These are phyloP conservation scores for Mycena rebaudengoi DNA, from an alignment of 768 basidiomycete species.

Conservation along the genomic window DNA sequence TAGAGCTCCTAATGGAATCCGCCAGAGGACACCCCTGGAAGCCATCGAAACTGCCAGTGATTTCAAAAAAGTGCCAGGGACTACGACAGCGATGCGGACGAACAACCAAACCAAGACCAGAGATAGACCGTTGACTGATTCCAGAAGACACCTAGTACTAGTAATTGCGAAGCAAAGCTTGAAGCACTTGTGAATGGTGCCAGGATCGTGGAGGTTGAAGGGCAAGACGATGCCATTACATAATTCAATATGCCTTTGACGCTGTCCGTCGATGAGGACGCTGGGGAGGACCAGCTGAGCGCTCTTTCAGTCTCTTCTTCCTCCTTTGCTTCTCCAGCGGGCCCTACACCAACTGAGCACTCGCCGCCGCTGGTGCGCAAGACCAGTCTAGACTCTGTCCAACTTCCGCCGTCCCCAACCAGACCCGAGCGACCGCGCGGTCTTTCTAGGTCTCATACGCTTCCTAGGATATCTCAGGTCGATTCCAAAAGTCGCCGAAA, in stretches of 20 bases:
- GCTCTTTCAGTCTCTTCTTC: constrained; percentile 23
- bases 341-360: not conserved
- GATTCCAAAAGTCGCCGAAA: constrained; percentile 39
- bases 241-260: constrained; percentile 13
- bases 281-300: not conserved
- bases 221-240: too few species aligned
- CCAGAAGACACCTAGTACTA: too few species aligned
- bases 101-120: too few species aligned
- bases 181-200: too few species aligned
- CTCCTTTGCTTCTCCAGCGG: constrained; percentile 12
- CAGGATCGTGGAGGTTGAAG: too few species aligned
- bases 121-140: too few species aligned
- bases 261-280: constrained; percentile 8
- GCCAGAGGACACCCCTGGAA: too few species aligned
- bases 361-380: constrained; percentile 2
- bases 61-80: too few species aligned
- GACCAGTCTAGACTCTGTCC: constrained; percentile 14
- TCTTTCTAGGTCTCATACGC: constrained; percentile 55
- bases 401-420: not conserved
- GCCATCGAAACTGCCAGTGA: too few species aligned
- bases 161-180: too few species aligned
- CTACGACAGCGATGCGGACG: too few species aligned
- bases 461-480: constrained; percentile 48
- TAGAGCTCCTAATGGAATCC: too few species aligned
- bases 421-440: constrained; percentile 8